Evolutionary conservation across 2,329 filamentous ascomycete species (phyloP).

Genomic region (Pseudogymnoascus sp.): DNA sequence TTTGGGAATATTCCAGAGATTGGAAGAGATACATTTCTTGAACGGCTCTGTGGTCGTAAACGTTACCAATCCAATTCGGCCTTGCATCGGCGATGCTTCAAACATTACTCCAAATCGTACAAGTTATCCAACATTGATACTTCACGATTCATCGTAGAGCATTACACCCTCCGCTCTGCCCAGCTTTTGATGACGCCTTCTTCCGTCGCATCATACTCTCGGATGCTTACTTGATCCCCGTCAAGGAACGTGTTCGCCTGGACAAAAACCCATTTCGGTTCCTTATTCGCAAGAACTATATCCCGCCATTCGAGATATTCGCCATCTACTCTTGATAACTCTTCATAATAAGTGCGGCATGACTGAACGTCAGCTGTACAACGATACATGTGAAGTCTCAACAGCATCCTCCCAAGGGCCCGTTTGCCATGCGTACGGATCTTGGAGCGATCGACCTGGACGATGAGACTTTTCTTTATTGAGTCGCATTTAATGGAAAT

Average conservation of each 20-base stretch:
- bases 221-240: slow-evolving; percentile 36
- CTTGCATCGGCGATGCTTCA: slow-evolving; percentile 19
- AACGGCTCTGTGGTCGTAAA: background rate
- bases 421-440: slow-evolving; percentile 49
- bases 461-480: slow-evolving; percentile 40
- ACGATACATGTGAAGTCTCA: slow-evolving; percentile 55
- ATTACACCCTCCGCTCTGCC: slow-evolving; percentile 27
- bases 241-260: slow-evolving; percentile 51
- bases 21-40: slow-evolving; percentile 3
- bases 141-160: slow-evolving; percentile 15
- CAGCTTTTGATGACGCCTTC: slow-evolving; percentile 48
- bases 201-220: slow-evolving; percentile 49
- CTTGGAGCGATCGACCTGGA: slow-evolving; percentile 50
- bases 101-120: slow-evolving; percentile 20
- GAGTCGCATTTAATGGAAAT: slow-evolving; percentile 42
- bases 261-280: slow-evolving; percentile 54
- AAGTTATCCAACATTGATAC: slow-evolving; percentile 12
- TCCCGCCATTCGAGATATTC: slow-evolving; percentile 47
- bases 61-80: background rate
- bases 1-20: slow-evolving; percentile 7
- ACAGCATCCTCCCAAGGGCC: slow-evolving; percentile 51
- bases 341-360: slow-evolving; percentile 50
- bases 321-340: slow-evolving; percentile 47
- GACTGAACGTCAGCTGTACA: slow-evolving; percentile 50
- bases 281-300: slow-evolving; percentile 49